These are phyloP conservation scores for Monosporascus sp. DNA, from an alignment of 2,329 filamentous ascomycete genomes.

Conservation along the genomic window DNA sequence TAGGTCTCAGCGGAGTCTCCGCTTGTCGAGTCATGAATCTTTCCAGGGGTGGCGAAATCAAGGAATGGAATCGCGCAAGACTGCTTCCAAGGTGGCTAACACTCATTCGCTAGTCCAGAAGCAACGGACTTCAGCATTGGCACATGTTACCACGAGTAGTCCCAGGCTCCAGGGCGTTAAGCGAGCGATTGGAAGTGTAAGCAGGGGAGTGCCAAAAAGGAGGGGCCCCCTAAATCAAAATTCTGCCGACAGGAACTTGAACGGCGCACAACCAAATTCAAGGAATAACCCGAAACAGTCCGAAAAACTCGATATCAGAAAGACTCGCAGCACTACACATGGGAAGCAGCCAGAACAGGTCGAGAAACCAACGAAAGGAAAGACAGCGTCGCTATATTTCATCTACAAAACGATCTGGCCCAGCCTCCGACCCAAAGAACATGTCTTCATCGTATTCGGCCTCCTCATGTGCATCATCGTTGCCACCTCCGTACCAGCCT, in stretches of 20 bases:
- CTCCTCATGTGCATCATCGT: slow-evolving; percentile 59
- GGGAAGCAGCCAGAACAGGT: not conserved
- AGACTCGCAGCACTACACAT: not conserved
- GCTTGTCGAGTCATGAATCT: slow-evolving; percentile 8
- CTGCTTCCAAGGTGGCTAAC: not conserved
- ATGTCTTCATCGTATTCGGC: slow-evolving; percentile 53
- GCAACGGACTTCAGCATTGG: not conserved
- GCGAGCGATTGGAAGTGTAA: not conserved
- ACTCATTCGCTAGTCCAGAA: not conserved
- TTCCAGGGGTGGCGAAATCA: slow-evolving; percentile 1
- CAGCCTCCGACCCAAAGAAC: slow-evolving; percentile 46
- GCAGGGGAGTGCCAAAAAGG: not conserved
- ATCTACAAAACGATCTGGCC: slow-evolving; percentile 71
- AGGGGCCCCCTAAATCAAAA: not conserved
- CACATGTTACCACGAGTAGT: not conserved
- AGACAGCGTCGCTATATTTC: slow-evolving; percentile 35
- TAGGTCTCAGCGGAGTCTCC: slow-evolving; percentile 6
- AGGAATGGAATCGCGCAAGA: slow-evolving; percentile 2
- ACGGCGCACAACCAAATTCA: not conserved
- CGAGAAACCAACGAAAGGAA: not conserved
- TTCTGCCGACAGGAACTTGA: not conserved
- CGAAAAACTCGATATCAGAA: not conserved
- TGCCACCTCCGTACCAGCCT: slow-evolving; percentile 65
- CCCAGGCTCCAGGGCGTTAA: not conserved
- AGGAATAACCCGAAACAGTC: not conserved